A percentile compares a stretch with the other conserved stretches of the same genome.
Conservation (phyloP, 108 stramenopile species). For the Skeletonema tropicum region DNA sequence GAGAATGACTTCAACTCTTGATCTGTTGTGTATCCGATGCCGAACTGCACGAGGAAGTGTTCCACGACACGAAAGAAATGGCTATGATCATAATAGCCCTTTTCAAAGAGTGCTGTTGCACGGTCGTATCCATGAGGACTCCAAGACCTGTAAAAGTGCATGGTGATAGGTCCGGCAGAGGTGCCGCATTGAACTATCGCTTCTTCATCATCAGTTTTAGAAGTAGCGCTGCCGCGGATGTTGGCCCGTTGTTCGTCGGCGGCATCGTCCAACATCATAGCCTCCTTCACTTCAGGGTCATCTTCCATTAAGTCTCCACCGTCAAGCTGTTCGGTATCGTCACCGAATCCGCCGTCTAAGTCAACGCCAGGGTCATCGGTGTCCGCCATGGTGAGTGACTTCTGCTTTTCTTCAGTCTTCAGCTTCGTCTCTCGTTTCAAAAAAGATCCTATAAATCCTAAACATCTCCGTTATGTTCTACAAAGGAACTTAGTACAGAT, state of each 20-base stretch:
- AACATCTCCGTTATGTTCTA: too few relatives aligned
- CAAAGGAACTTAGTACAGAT: too few relatives aligned
- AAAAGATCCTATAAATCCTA: too few relatives aligned
- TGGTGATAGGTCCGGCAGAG: conserved; percentile 46
- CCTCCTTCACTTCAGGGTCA: conserved; percentile 3
- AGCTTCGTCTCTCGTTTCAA: too few relatives aligned
- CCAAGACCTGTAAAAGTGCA: conserved; percentile 65
- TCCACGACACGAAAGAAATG: conserved; percentile 88
- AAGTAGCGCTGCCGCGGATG: background rate
- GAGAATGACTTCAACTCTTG: conserved; percentile 47
- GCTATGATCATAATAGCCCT: conserved; percentile 76
- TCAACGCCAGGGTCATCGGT: background rate
- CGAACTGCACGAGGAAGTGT: conserved; percentile 91
- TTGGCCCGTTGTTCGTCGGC: background rate
- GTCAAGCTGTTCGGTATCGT: conserved; percentile 3
- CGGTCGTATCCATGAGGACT: conserved; percentile 88
- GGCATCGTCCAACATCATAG: background rate
- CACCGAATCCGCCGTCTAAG: background rate
- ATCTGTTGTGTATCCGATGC: conserved; percentile 72
- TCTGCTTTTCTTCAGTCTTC: too few relatives aligned
- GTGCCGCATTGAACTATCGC: conserved; percentile 20
- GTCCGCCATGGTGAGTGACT: background rate
- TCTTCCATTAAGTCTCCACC: background rate
- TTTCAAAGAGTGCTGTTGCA: conserved; percentile 81
- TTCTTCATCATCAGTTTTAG: conserved; percentile 6